Base-by-base conservation (phyloP, 805 yeast species). In the Candida ortonii region DNA sequence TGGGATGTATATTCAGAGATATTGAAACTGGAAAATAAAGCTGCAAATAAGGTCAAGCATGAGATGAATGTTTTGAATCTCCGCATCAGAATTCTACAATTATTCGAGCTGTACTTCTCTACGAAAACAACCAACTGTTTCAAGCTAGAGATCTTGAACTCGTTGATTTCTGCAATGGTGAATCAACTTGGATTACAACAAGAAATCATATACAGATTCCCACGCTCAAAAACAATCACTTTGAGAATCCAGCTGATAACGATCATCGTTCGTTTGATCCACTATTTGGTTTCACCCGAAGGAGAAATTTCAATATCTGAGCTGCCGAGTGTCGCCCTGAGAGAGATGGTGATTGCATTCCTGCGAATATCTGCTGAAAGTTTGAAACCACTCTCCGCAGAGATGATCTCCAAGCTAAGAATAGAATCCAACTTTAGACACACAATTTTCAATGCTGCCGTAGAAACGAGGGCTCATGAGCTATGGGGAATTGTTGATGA, bases 161-260 rank as follows among this genome's bases (percentile, higher is more conserved):
- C 64, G 23, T 48, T 67, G 30, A 55, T 71, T 39, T 62, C 66
- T 30, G 50, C 65, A 2, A 54, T 71, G 22, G 63, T 71, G 7
- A 49, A 69, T 28, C 60, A 66, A 14, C 61, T 75, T 6, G 71
- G 72, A 4, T 61, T 59, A 33, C 76, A 75, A 49, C 83, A 76
- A 48, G 69, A 64, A 29, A 43, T 57, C 16, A 57, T 76, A 10
- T 53, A 62, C 41, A 58, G 67, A 36, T 38, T 64, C 17, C 79
- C 79, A 0, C 55, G 79, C 29, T 62, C 73, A 2, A 54, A 55
- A 13, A 51, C 57, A 18, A 57, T 69, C 11, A 49, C 56, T 26
- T 38, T 55, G 26, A 49, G 78, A 26, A 48, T 70, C 15, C 55
- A 60, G 23, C 53, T 73, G 6, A 65, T 76, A 5, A 61, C 68